A percentile compares a stretch with the other conserved stretches of the same genome.
These are phyloP conservation scores for Erodium maritimum DNA, from an alignment of 345 rosid species.

Conservation along the genomic window DNA sequence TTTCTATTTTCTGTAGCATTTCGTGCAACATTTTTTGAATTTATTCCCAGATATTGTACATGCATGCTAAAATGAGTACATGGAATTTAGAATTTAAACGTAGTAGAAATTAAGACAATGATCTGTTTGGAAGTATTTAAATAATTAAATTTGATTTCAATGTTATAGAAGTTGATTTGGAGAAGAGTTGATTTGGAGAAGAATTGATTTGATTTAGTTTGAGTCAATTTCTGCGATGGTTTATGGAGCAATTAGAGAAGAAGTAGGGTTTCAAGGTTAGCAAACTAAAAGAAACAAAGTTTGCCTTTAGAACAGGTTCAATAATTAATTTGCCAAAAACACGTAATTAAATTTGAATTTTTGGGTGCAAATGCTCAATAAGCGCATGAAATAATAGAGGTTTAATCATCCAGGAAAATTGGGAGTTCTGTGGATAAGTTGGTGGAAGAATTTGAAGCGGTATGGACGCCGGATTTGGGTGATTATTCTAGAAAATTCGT, in stretches of 20 bases:
- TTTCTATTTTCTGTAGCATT: background rate
- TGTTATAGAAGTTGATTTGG: background rate
- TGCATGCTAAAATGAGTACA: background rate
- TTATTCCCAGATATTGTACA: too few relatives aligned
- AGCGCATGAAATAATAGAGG: too few relatives aligned
- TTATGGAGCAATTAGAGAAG: background rate
- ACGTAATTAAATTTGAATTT: too few relatives aligned
- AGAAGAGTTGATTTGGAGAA: background rate
- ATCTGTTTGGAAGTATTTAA: background rate
- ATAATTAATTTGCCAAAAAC: too few relatives aligned
- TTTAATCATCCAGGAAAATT: conserved; percentile 33
- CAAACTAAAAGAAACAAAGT: too few relatives aligned
- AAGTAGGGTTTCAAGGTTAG: background rate
- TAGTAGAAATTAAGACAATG: too few relatives aligned
- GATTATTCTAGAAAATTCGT: conserved; percentile 54
- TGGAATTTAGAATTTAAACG: too few relatives aligned
- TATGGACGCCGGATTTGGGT: conserved; percentile 38
- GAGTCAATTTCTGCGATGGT: background rate
- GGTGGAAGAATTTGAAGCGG: conserved; percentile 55
- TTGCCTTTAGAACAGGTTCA: too few relatives aligned
- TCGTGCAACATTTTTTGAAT: too few relatives aligned
- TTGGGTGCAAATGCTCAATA: too few relatives aligned
- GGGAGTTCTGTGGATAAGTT: conserved; percentile 29
- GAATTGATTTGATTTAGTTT: background rate
- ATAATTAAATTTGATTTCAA: background rate